These are phyloP conservation scores for Malus hybrid DNA, from an alignment of 331 rosid genomes.

Conservation along the genomic window DNA sequence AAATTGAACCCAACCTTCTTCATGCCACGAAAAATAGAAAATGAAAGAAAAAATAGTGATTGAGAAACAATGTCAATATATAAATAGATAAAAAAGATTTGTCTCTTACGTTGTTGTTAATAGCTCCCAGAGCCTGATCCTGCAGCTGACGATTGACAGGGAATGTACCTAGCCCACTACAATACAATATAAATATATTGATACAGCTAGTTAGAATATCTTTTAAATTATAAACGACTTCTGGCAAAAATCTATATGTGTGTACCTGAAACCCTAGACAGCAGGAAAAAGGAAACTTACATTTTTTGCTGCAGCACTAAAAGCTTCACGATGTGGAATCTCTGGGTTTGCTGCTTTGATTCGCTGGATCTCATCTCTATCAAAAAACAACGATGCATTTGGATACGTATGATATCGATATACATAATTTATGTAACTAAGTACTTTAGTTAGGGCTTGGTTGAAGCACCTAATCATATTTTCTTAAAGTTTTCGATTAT, in stretches of 20 bases:
- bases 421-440: background rate
- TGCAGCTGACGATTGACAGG: constrained; percentile 47
- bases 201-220: background rate
- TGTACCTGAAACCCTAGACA: background rate
- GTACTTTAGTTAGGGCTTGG: too few species aligned
- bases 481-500: background rate
- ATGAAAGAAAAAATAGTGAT: background rate
- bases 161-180: constrained; percentile 97
- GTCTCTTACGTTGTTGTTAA: constrained; percentile 37
- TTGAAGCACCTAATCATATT: too few species aligned
- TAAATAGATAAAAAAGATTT: background rate
- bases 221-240: background rate
- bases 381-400: background rate
- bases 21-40: background rate
- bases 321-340: constrained; percentile 96
- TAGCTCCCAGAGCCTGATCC: constrained; percentile 47
- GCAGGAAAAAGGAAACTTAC: constrained; percentile 19
- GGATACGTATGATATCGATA: background rate
- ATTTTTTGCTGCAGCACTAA: constrained; percentile 91
- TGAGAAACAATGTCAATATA: background rate
- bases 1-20: background rate
- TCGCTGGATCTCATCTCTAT: constrained; percentile 95
- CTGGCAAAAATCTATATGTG: background rate
- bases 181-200: background rate
- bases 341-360: constrained; percentile 89